Evolutionary conservation across 306 rosid species (phyloP), one percentile per base, ranked within the genome.

Genomic region (Quercus gilva): DNA sequence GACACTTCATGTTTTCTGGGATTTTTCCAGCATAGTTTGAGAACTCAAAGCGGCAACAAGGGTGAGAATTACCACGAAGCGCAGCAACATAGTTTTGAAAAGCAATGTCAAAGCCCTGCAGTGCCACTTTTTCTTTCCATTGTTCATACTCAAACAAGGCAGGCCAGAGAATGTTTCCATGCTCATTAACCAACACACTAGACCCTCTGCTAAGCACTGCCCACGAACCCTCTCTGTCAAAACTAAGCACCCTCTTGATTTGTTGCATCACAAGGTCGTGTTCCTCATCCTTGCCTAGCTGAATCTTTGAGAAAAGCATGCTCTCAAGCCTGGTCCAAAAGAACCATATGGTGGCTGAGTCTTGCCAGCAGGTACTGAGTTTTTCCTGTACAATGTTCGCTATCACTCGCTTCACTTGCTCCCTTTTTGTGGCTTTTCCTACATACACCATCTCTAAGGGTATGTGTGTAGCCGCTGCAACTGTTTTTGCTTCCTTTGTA

Each of bases 291-390:
- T 84, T 88, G 6, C 59, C 78, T 9, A 81, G 83, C 20, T 90
- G 92, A 19, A 90, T 84, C 83, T 90, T 88, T 23, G 94, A 90
- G 76, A 86, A 82, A 12, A 88, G 75, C 92, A 90, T 90, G 88
- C 94, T 90, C 73, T 88, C 91, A 1, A 90, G 80, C 3, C 92
- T 78, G 8, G 86, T 85, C 94, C 92, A 90, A 81, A 88, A 88
- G 89, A 88, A 90, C 94, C 92, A 88, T 20, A 88, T 83, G 5
- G 41, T 35, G 76, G 86, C 80, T 3, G 64, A 86, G 43, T 86
- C 91, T 79, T 78, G 72, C 94, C 90, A 90, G 71, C 76, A 57
- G 5, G 76, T 72, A 0, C 88, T 80, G 10, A 90, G 86, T 43
- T 86, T 86, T 14, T 88, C 92, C 0, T 73, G 43, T 12, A 9